phyloP scores from a whole-genome alignment of 169 alveolate genomes.

The Plasmodium sp. region DNA sequence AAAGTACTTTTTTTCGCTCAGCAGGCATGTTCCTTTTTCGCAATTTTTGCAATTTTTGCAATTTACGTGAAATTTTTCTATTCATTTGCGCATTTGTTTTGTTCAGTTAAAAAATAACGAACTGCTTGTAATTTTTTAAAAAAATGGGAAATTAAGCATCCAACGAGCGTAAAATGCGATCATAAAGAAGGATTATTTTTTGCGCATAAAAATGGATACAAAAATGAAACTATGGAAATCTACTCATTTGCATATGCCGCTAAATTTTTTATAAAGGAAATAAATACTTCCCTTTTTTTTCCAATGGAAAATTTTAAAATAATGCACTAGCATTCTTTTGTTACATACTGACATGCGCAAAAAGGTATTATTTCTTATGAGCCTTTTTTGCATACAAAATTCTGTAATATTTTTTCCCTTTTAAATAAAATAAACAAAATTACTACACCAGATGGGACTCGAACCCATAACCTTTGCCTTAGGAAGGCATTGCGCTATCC shows the following conservation, averaged over 20 bases:
- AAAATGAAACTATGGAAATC: background rate
- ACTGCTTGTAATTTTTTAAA: background rate
- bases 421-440: background rate
- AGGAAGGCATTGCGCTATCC: constrained; percentile 97
- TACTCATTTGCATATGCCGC: background rate
- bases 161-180: background rate
- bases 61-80: background rate
- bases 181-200: background rate
- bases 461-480: constrained; percentile 97
- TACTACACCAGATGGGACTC: constrained; percentile 95
- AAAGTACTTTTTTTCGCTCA: background rate
- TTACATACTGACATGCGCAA: background rate
- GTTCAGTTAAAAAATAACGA: background rate
- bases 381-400: too few species aligned
- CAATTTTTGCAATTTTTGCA: background rate
- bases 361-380: too few species aligned
- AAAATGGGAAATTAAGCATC: background rate
- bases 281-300: background rate
- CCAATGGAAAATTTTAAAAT: background rate
- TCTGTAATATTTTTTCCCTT: background rate
- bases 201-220: background rate
- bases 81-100: background rate
- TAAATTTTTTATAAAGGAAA: background rate
- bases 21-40: background rate
- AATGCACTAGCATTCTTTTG: background rate